Percentiles rank a stretch among this genome's conserved stretches.
These are phyloP conservation scores for Flaveria trinervia DNA, from an alignment of 129 eudicot genomes.

Conservation along the genomic window DNA sequence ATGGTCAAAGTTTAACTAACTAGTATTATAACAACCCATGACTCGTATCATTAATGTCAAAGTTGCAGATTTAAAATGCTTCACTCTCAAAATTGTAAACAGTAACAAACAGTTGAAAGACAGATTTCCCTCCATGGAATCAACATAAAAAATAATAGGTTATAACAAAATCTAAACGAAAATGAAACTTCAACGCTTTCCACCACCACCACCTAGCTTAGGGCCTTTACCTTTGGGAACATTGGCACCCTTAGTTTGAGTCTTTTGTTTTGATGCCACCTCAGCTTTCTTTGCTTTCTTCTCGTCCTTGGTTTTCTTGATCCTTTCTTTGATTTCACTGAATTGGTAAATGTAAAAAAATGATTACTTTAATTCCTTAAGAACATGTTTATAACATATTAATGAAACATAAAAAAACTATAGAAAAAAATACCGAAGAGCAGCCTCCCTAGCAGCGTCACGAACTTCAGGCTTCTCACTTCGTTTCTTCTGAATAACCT, in stretches of 20 bases:
- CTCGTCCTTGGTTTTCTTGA: constrained; percentile 68
- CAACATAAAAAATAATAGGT: constrained; percentile 2
- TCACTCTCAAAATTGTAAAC: constrained; percentile 19
- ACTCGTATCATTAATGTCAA: background rate
- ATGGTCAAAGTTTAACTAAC: background rate
- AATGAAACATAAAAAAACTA: background rate
- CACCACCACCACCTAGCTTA: constrained; percentile 69
- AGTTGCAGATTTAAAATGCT: constrained; percentile 12
- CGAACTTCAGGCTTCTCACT: constrained; percentile 70
- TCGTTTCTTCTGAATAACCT: constrained; percentile 65
- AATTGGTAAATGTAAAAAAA: background rate
- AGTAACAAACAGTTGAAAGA: constrained; percentile 12
- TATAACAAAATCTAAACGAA: background rate
- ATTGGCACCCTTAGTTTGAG: constrained; percentile 43
- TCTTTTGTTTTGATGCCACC: constrained; percentile 50
- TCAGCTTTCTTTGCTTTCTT: constrained; percentile 70
- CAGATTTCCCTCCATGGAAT: constrained; percentile 1
- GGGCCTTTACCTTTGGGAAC: constrained; percentile 63
- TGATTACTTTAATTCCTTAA: background rate
- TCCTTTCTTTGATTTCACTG: constrained; percentile 64
- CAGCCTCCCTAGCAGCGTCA: constrained; percentile 76
- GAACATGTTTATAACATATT: background rate
- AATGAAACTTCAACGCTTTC: constrained; percentile 49
- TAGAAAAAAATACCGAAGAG: constrained; percentile 41
- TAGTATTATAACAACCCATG: background rate